Percentiles rank a stretch among this genome's conserved stretches.
phyloP scores from a whole-genome alignment of 331 rosid species.

The Phaseolus coccineus region DNA sequence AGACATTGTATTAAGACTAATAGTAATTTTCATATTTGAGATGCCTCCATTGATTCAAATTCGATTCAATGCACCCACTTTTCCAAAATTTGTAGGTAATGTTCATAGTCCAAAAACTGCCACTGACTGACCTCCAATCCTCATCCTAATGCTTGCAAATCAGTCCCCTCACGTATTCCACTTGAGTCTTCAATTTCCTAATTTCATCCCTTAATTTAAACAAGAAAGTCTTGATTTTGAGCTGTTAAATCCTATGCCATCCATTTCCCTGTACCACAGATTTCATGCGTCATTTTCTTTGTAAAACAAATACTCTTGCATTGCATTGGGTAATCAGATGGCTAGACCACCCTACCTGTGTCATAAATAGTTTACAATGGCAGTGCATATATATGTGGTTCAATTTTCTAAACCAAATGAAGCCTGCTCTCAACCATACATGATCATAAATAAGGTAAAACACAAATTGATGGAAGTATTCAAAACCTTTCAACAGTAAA shows the following conservation, averaged over 20 bases:
- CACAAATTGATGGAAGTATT: background rate
- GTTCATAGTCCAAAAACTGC: background rate
- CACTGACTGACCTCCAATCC: background rate
- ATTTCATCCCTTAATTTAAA: background rate
- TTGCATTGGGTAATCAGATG: background rate
- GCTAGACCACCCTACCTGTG: constrained; percentile 14
- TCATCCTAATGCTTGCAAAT: background rate
- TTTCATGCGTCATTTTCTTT: constrained; percentile 14
- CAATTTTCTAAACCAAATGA: constrained; percentile 5
- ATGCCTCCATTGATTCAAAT: constrained; percentile 17
- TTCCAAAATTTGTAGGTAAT: background rate
- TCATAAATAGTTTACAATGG: background rate
- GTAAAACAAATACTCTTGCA: background rate
- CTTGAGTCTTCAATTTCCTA: background rate
- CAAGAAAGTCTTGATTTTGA: constrained; percentile 18
- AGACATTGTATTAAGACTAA: background rate
- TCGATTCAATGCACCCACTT: background rate
- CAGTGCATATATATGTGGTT: background rate
- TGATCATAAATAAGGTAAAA: constrained; percentile 12
- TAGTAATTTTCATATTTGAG: constrained; percentile 7
- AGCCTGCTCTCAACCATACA: background rate
- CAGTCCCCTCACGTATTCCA: background rate
- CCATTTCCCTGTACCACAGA: constrained; percentile 7
- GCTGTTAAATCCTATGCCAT: constrained; percentile 26
- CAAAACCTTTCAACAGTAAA: background rate